Evolutionary conservation across 306 rosid species (phyloP), one percentile per base, ranked within the genome.

Genomic region (Psophocarpus tetragonolobus): DNA sequence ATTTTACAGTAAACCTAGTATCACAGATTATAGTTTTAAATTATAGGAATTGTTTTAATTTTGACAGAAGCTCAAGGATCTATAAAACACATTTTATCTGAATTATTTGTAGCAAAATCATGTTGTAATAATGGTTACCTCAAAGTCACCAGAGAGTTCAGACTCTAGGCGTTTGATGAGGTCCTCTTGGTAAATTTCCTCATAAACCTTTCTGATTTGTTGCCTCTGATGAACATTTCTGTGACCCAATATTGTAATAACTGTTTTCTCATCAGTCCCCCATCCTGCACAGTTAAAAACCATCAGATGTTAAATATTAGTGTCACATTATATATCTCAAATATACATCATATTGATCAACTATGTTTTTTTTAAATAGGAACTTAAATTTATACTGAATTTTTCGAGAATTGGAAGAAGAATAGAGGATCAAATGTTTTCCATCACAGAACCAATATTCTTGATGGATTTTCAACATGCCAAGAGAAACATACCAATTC

Each of bases 241-340:
- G 29, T 84, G 89, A 4, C 87, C 94, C 68, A 89, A 78, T 12
- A 91, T 66, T 21, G 77, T 7, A 32, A 93, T 87, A 5, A 91
- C 81, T 0, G 82, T 87, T 80, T 91, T 89, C 92, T 93, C 97
- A 82, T 91, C 81, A 32, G 96, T 89, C 5, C 97, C 97, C 97
- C 92, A 92, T 23, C 97, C 97, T 92, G 14, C 27, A 65, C 7
- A 69, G 5, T 54, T 32, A 18, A 74, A 64, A 73, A 60, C 14
- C 26, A 44, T 8, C 45, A 27, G 36, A 80, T 26, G 6, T 51
- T 12, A 60, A 23, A 50, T 50, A 20, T 8, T 29, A 33, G n/a
- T 35, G 0, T 17, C 3, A 27, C 1, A 18, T 27, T 58, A 30
- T 44, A 27, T 29, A 30, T 58, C 26, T 33, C 50, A 75, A 45